Evolutionary conservation across 208 protist genomes (phyloP), one percentile per base, ranked within the genome.

Genomic region (Dictyostelium gargantuum): DNA sequence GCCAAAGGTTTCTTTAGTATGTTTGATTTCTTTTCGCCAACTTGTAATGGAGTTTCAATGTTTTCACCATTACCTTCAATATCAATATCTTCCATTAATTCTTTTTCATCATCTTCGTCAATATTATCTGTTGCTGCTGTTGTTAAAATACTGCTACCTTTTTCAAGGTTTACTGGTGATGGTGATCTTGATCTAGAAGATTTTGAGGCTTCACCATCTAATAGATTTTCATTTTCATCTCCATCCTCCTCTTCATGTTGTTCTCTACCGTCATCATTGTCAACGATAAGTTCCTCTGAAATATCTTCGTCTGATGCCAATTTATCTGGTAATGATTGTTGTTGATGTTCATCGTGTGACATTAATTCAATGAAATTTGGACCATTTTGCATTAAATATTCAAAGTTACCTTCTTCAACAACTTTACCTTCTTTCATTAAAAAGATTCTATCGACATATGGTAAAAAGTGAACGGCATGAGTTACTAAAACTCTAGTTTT

Each of bases 401-500:
- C 54, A 80, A 68, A 93, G 6, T 48, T 52, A 32, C 89, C 89
- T 46, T 70, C 50, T 38, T 93, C 77, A 61, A 6, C 79, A 38
- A 93, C 61, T 56, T 29, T 66, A 42, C 89, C 74, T 68, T 79
- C 79, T 58, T 84, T 79, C 29, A 95, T 63, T 44, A 95, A 46
- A 29, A 91, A 19, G 11, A 95, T 61, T 40, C 52, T 38, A 85
- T 95, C 75, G 0, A 80, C 61, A 48, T 52, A 48, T 26, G 50
- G 35, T 40, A 95, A 26, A 72, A 80, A 93, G 9, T 96, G 81
- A 17, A 96, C 40, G 13, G 96, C 77, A 61, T 97, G 93, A 19
- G 95, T 96, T 17, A 96, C 94, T 3, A 97, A 52, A 1, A 97
- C 9, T 54, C 92, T 77, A 42, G 96, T 97, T 63, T 93, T 97